A percentile compares a stretch with the other conserved stretches of the same genome.
These are phyloP conservation scores for Penicillium glabrum DNA, from an alignment of 2,329 filamentous ascomycete species.

Conservation along the genomic window DNA sequence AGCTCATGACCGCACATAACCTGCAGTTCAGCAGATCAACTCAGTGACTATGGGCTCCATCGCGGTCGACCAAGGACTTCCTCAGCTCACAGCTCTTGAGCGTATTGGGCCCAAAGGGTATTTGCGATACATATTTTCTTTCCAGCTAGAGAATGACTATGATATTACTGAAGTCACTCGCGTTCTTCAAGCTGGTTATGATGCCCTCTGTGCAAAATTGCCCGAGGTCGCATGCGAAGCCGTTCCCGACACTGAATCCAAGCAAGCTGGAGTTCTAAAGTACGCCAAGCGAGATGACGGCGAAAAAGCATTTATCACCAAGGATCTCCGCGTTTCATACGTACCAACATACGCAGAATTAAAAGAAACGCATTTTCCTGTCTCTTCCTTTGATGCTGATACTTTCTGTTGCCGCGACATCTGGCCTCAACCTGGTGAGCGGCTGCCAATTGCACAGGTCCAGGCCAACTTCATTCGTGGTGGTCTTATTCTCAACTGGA, in stretches of 20 bases:
- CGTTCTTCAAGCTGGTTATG: conserved; percentile 25
- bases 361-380: conserved; percentile 42
- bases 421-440: conserved; percentile 38
- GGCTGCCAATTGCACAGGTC: conserved; percentile 40
- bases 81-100: conserved; percentile 29
- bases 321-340: conserved; percentile 41
- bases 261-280: conserved; percentile 34
- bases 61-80: background rate
- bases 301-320: conserved; percentile 38
- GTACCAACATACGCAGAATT: conserved; percentile 41
- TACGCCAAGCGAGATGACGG: conserved; percentile 16
- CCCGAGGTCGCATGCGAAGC: conserved; percentile 34
- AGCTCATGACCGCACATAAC: too few relatives aligned
- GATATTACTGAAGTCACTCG: conserved; percentile 19
- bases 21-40: too few relatives aligned
- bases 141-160: conserved; percentile 34
- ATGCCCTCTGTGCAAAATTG: conserved; percentile 29
- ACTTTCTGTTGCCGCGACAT: conserved; percentile 30
- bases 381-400: conserved; percentile 51
- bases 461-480: conserved; percentile 53
- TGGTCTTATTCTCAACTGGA: conserved; percentile 50
- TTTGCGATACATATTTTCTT: conserved; percentile 36
- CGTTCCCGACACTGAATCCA: conserved; percentile 30
- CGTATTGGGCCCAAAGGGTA: conserved; percentile 38
- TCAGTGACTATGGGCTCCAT: background rate